phyloP scores from a whole-genome alignment of 2,329 filamentous ascomycete species.

The Gyromitra esculenta region DNA sequence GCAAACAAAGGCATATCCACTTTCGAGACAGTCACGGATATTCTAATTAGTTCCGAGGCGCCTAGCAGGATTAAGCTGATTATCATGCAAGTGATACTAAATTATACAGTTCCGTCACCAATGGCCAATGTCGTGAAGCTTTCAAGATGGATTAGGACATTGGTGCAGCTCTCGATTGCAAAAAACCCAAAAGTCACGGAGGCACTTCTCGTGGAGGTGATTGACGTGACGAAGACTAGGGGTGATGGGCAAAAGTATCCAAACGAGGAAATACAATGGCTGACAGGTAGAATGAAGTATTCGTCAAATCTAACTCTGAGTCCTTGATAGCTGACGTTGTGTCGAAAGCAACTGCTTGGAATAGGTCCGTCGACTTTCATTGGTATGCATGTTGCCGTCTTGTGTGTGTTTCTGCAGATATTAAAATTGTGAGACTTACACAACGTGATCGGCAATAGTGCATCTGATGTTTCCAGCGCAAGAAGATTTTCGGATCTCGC shows the following conservation, averaged over 20 bases:
- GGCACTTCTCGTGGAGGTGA: constrained; percentile 51
- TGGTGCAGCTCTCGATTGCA: constrained; percentile 26
- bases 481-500: constrained; percentile 72
- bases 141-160: constrained; percentile 56
- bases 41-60: constrained; percentile 67
- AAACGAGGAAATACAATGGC: constrained; percentile 76
- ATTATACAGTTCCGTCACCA: constrained; percentile 69
- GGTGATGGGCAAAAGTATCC: constrained; percentile 66
- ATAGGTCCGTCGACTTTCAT: constrained; percentile 57
- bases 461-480: constrained; percentile 67
- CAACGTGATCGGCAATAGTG: constrained; percentile 62
- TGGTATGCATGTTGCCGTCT: constrained; percentile 50
- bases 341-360: constrained; percentile 55
- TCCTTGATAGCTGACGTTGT: constrained; percentile 8
- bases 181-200: constrained; percentile 37
- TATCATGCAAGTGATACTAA: constrained; percentile 74
- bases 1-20: constrained; percentile 61
- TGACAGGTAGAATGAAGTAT: constrained; percentile 67
- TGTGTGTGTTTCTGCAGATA: constrained; percentile 17
- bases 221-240: constrained; percentile 55
- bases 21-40: constrained; percentile 74
- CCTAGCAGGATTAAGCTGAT: constrained; percentile 63
- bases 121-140: constrained; percentile 62
- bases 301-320: neutral
- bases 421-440: constrained; percentile 22